Percentiles rank a stretch among this genome's conserved stretches.
These are phyloP conservation scores for Coniosporium tulheliwenetii DNA, from an alignment of 2,329 filamentous ascomycete species.

Conservation along the genomic window DNA sequence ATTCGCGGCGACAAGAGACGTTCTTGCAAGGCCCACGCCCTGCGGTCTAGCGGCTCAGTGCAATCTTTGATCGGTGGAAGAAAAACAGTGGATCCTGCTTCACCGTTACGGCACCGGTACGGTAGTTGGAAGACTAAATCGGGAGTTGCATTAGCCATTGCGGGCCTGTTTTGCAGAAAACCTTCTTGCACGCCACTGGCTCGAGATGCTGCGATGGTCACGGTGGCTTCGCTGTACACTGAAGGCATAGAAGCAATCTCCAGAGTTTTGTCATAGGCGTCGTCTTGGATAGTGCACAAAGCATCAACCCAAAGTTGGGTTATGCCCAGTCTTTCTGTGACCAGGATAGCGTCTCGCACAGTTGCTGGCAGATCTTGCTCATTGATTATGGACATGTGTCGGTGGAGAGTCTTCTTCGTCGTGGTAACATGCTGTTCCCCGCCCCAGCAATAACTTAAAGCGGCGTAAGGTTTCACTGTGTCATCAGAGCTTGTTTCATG, in stretches of 20 bases:
- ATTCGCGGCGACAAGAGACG: background rate
- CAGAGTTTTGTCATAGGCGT: background rate
- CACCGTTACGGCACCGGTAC: background rate
- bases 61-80: background rate
- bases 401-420: background rate
- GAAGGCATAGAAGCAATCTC: background rate
- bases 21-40: background rate
- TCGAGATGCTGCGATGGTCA: background rate
- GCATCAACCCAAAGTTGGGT: background rate
- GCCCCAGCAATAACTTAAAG: background rate
- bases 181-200: background rate
- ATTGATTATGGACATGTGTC: background rate
- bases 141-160: background rate
- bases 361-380: background rate
- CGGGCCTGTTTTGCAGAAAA: background rate
- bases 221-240: background rate
- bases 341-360: background rate
- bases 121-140: background rate
- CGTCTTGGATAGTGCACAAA: background rate
- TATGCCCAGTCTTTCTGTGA: background rate
- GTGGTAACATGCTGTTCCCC: background rate
- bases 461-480: background rate
- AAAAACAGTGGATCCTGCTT: background rate
- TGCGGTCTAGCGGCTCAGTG: background rate
- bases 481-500: too few species aligned